phyloP scores from a whole-genome alignment of 148 eudicot species.

The Suaeda aralocaspica region DNA sequence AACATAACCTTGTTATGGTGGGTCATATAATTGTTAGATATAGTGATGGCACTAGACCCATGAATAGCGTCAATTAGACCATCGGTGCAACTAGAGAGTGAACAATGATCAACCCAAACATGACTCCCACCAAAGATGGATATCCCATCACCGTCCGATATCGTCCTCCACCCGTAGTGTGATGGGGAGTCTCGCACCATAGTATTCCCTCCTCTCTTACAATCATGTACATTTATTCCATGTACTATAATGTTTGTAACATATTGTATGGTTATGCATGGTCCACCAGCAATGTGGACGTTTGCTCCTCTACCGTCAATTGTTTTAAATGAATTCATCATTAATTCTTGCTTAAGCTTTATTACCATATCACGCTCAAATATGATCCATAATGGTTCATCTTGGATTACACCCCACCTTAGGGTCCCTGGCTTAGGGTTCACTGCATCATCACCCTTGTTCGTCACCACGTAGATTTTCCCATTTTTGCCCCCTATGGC shows the following conservation, averaged over 20 bases:
- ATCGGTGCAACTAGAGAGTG: conserved; percentile 49
- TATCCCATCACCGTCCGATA: conserved; percentile 67
- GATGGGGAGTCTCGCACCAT: conserved; percentile 44
- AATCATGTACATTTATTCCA: conserved; percentile 50
- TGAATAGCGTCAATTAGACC: conserved; percentile 59
- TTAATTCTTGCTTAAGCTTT: conserved; percentile 46
- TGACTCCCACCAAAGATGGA: conserved; percentile 56
- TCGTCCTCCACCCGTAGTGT: conserved; percentile 54
- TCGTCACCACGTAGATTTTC: conserved; percentile 48
- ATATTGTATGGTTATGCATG: conserved; percentile 57
- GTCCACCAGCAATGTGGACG: conserved; percentile 63
- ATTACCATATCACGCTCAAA: conserved; percentile 55
- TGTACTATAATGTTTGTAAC: conserved; percentile 59
- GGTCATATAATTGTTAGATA: conserved; percentile 61
- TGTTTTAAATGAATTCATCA: conserved; percentile 63
- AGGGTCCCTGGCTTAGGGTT: conserved; percentile 57
- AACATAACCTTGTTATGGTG: conserved; percentile 67
- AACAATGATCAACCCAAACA: conserved; percentile 63
- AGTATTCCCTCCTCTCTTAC: conserved; percentile 50
- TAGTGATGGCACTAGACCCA: conserved; percentile 63
- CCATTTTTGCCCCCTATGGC: conserved; percentile 65
- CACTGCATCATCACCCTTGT: conserved; percentile 41
- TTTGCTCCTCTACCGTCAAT: conserved; percentile 59
- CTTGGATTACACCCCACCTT: conserved; percentile 51
- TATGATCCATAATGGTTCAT: conserved; percentile 58